Evolutionary conservation across 352 stramenopile genomes (phyloP).

Genomic region (Phytopythium helicoides): DNA sequence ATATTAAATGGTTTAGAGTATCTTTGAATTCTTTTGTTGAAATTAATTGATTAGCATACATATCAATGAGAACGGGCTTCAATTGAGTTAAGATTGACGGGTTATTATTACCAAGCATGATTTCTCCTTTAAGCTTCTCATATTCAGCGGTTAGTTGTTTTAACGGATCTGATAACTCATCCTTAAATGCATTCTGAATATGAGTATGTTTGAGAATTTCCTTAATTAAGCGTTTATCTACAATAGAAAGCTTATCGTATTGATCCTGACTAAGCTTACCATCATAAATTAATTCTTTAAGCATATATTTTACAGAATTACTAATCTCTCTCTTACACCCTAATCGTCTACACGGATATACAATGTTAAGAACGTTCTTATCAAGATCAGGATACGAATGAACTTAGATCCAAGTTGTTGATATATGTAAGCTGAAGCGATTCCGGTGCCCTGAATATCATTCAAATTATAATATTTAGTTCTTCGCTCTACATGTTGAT

Average conservation of each 20-base stretch:
- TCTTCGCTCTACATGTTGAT: conserved; percentile 1
- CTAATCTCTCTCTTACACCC: conserved; percentile 3
- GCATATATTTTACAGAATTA: conserved; percentile 2
- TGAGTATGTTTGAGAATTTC: not conserved
- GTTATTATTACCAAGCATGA: conserved; percentile 12
- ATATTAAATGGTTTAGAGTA: conserved; percentile 16
- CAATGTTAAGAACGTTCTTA: conserved; percentile 4
- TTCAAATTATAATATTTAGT: conserved; percentile 12
- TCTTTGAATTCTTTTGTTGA: conserved; percentile 13
- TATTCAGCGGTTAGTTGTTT: conserved; percentile 14
- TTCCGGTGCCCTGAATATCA: conserved; percentile 9
- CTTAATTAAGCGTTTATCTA: not conserved
- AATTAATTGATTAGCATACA: conserved; percentile 20
- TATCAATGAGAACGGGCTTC: conserved; percentile 11
- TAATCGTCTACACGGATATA: conserved; percentile 1
- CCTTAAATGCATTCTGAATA: conserved; percentile 2
- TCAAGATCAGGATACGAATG: conserved; percentile 12
- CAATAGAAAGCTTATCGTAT: conserved; percentile 12
- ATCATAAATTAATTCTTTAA: not conserved
- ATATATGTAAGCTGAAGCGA: conserved; percentile 6
- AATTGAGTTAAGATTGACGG: conserved; percentile 8
- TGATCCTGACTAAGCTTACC: not conserved
- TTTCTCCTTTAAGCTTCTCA: conserved; percentile 15
- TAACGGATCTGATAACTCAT: conserved; percentile 9
- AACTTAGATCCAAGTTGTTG: conserved; percentile 8